phyloP scores from a whole-genome alignment of 176 grass and related monocot genomes.

The Carex myosuroides region DNA sequence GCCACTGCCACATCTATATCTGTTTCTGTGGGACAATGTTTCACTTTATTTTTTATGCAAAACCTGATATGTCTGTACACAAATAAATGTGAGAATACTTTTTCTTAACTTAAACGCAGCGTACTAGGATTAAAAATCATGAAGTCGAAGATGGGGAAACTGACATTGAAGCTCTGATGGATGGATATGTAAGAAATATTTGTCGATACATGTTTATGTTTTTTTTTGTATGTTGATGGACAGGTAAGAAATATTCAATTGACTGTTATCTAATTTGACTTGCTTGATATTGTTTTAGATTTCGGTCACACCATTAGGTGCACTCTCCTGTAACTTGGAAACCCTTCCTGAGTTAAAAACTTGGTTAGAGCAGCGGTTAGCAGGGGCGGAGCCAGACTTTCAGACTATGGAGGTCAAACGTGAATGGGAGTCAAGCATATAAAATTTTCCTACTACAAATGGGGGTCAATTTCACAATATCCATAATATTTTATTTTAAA shows the following conservation, averaged over 20 bases:
- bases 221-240: not conserved
- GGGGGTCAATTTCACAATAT: too few species aligned
- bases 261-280: slow-evolving; percentile 2
- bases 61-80: slow-evolving; percentile 11
- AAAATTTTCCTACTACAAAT: too few species aligned
- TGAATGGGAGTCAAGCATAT: too few species aligned
- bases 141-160: slow-evolving; percentile 49
- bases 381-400: too few species aligned
- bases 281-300: slow-evolving; percentile 56
- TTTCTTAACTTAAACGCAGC: slow-evolving; percentile 33
- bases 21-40: not conserved
- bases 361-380: slow-evolving; percentile 33
- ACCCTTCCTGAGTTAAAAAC: slow-evolving; percentile 53
- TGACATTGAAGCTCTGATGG: slow-evolving; percentile 52
- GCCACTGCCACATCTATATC: not conserved
- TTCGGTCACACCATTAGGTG: slow-evolving; percentile 70
- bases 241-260: not conserved
- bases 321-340: slow-evolving; percentile 51
- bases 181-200: slow-evolving; percentile 81
- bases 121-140: slow-evolving; percentile 25
- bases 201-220: not conserved
- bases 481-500: too few species aligned
- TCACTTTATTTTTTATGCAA: slow-evolving; percentile 1
- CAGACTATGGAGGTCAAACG: too few species aligned
- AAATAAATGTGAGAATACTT: slow-evolving; percentile 11